These are phyloP conservation scores for Cystobasidium pallidum DNA, from an alignment of 1,284 basidiomycete genomes.

Conservation along the genomic window DNA sequence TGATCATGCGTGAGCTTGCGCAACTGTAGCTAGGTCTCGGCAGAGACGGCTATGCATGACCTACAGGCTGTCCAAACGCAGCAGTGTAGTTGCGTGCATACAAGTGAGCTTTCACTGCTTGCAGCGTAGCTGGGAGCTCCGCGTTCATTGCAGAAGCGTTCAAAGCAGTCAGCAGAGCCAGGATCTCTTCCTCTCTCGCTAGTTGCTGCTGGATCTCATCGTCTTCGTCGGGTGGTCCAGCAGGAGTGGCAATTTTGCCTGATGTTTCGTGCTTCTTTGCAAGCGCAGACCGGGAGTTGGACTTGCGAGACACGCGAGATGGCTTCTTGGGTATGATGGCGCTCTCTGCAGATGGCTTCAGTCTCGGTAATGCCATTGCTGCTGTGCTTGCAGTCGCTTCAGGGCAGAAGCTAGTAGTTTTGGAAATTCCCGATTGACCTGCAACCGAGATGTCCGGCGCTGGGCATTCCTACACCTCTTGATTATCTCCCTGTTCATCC, in stretches of 20 bases:
- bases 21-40: background rate
- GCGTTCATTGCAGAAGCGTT: conserved; percentile 30
- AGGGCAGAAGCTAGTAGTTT: background rate
- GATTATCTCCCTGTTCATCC: background rate
- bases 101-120: conserved; percentile 38
- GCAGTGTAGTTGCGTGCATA: conserved; percentile 38
- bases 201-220: background rate
- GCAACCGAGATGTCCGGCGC: background rate
- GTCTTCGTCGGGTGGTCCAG: background rate
- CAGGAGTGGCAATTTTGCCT: conserved; percentile 10
- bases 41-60: background rate
- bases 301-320: background rate
- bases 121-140: conserved; percentile 36
- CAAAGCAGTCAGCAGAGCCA: conserved; percentile 34
- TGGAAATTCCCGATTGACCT: background rate
- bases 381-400: background rate
- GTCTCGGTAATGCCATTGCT: conserved; percentile 8
- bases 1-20: background rate
- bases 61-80: conserved; percentile 37
- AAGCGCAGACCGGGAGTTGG: background rate
- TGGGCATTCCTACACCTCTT: background rate
- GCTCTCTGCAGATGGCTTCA: conserved; percentile 1
- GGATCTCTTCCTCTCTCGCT: conserved; percentile 33
- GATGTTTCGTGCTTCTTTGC: conserved; percentile 6
- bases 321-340: background rate